Evolutionary conservation across 2,329 filamentous ascomycete genomes (phyloP).

Genomic region (Colletotrichum chrysophilum): DNA sequence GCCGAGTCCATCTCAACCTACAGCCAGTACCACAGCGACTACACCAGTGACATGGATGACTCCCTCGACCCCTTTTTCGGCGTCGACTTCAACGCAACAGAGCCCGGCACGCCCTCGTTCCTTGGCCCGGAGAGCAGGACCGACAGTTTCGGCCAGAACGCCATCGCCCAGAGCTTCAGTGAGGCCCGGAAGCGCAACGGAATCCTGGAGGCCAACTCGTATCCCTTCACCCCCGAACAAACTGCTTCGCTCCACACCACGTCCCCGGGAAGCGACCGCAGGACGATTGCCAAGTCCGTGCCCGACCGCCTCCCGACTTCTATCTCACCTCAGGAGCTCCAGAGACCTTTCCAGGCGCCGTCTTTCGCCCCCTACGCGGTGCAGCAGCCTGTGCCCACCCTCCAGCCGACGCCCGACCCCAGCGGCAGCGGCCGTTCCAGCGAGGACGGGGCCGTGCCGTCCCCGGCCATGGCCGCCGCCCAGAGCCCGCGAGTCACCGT

Average conservation of each 20-base stretch:
- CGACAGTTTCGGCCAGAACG: slow-evolving; percentile 21
- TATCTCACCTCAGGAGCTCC: slow-evolving; percentile 46
- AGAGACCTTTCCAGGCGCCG: slow-evolving; percentile 41
- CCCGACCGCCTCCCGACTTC: slow-evolving; percentile 34
- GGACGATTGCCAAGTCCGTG: slow-evolving; percentile 27
- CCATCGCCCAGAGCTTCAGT: neutral
- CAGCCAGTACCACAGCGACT: slow-evolving; percentile 57
- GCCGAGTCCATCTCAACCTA: slow-evolving; percentile 51
- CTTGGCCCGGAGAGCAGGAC: slow-evolving; percentile 34
- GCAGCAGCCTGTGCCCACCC: slow-evolving; percentile 26
- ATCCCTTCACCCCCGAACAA: slow-evolving; percentile 57
- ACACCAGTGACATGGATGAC: slow-evolving; percentile 43
- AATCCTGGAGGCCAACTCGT: slow-evolving; percentile 30
- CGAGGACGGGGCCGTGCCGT: slow-evolving; percentile 50
- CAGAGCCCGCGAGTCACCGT: slow-evolving; percentile 62
- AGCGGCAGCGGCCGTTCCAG: slow-evolving; percentile 55
- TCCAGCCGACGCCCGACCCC: slow-evolving; percentile 54
- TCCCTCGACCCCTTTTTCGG: slow-evolving; percentile 58
- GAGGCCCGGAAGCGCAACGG: slow-evolving; percentile 8
- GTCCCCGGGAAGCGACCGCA: slow-evolving; percentile 43
- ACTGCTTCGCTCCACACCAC: slow-evolving; percentile 53
- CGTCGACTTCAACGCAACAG: slow-evolving; percentile 49
- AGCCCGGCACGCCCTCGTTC: slow-evolving; percentile 50
- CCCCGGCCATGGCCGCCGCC: slow-evolving; percentile 44
- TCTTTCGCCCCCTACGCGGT: slow-evolving; percentile 32